These are phyloP conservation scores for Brassica carinata DNA, from an alignment of 345 rosid species.

Conservation along the genomic window DNA sequence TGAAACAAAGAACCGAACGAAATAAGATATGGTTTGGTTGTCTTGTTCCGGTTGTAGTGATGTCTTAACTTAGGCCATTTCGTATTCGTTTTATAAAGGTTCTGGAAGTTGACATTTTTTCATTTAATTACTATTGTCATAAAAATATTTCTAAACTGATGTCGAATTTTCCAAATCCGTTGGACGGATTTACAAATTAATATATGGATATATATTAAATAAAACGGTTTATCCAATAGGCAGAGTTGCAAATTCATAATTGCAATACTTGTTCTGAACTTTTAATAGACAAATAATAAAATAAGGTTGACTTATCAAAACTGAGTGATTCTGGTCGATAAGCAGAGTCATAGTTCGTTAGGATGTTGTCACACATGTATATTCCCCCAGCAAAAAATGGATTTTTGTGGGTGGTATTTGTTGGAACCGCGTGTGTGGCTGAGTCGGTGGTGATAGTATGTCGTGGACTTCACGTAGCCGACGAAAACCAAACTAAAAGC, in stretches of 20 bases:
- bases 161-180: constrained; percentile 32
- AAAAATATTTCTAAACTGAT: background rate
- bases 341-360: constrained; percentile 34
- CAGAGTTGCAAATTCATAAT: constrained; percentile 17
- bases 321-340: constrained; percentile 19
- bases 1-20: constrained; percentile 6
- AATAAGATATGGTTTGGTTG: constrained; percentile 25
- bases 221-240: constrained; percentile 11
- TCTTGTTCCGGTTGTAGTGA: background rate
- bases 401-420: constrained; percentile 11
- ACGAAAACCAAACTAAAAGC: constrained; percentile 5
- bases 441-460: background rate
- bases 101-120: background rate
- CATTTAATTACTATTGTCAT: background rate
- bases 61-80: background rate
- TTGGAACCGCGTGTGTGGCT: constrained; percentile 24
- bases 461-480: constrained; percentile 37
- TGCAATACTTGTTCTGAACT: background rate
- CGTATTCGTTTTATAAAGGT: background rate
- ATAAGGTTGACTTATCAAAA: constrained; percentile 24
- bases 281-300: constrained; percentile 26
- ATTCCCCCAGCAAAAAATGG: background rate
- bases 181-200: background rate
- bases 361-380: constrained; percentile 11
- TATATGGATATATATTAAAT: background rate